phyloP scores from a whole-genome alignment of 306 rosid genomes.

The Abrus pulchellus region DNA sequence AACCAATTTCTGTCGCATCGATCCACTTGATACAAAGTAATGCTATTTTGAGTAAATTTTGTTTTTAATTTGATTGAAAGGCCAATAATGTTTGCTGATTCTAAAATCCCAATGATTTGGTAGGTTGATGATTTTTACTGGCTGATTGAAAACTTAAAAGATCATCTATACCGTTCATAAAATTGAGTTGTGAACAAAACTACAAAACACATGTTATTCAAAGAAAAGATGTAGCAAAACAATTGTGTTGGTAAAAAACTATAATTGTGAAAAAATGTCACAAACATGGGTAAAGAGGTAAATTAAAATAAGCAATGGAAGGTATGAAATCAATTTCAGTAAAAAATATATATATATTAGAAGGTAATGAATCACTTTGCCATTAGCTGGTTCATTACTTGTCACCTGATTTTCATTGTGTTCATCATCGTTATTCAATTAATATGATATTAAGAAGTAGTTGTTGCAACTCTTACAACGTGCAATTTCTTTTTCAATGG shows the following conservation, averaged over 20 bases:
- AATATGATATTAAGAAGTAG: background rate
- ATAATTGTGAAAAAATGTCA: background rate
- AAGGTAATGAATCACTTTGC: conserved; percentile 57
- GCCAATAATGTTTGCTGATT: background rate
- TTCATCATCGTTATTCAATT: conserved; percentile 31
- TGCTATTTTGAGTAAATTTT: background rate
- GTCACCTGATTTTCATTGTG: conserved; percentile 45
- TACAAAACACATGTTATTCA: background rate
- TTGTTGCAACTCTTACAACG: conserved; percentile 34
- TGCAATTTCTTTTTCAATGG: conserved; percentile 25
- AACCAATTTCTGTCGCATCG: background rate
- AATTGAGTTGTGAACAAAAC: background rate
- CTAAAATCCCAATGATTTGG: background rate
- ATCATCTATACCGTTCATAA: too few relatives aligned
- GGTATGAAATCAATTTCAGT: conserved; percentile 50
- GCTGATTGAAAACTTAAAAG: background rate
- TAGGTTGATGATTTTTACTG: background rate
- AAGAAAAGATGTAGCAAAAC: background rate
- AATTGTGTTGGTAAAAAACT: background rate
- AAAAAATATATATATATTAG: background rate
- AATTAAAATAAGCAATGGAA: conserved; percentile 38
- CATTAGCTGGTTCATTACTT: conserved; percentile 47
- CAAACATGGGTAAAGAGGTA: background rate
- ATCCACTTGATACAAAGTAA: background rate
- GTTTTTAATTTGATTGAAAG: background rate